Percentiles rank a stretch among this genome's conserved stretches.
Conservation (phyloP, 768 basidiomycete genomes). For the Phaeolepiota aurea region DNA sequence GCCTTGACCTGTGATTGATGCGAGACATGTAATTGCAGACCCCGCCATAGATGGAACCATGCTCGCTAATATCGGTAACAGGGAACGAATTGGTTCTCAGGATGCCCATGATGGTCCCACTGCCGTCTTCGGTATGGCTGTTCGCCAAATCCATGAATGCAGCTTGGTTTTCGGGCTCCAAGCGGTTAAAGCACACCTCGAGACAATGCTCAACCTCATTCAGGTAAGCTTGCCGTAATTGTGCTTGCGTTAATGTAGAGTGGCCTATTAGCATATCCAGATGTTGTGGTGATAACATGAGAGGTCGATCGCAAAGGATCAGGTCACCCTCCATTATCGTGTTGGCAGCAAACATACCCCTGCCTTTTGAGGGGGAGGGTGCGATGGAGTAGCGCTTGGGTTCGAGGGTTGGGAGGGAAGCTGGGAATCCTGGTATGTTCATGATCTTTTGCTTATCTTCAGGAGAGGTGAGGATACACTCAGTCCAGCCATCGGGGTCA, state of each 20-base stretch:
- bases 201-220: slow-evolving; percentile 13
- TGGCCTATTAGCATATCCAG: background rate
- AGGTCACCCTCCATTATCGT: background rate
- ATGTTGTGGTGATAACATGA: background rate
- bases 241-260: background rate
- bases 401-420: background rate
- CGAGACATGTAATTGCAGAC: slow-evolving; percentile 22
- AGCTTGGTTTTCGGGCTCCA: slow-evolving; percentile 14
- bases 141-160: slow-evolving; percentile 23
- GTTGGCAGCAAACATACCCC: background rate
- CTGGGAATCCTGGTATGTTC: background rate
- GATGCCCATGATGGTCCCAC: slow-evolving; percentile 22
- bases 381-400: background rate
- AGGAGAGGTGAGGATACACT: background rate
- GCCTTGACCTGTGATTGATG: slow-evolving; percentile 26
- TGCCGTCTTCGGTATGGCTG: slow-evolving; percentile 21
- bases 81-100: slow-evolving; percentile 24
- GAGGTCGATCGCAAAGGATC: background rate
- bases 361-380: background rate
- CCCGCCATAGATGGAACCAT: slow-evolving; percentile 15
- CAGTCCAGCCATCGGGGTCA: background rate
- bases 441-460: background rate
- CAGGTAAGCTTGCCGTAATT: slow-evolving; percentile 2
- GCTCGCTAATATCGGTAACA: slow-evolving; percentile 11
- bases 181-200: slow-evolving; percentile 13